phyloP scores from a whole-genome alignment of 2,329 filamentous ascomycete species.

The Cladosporium sp. region DNA sequence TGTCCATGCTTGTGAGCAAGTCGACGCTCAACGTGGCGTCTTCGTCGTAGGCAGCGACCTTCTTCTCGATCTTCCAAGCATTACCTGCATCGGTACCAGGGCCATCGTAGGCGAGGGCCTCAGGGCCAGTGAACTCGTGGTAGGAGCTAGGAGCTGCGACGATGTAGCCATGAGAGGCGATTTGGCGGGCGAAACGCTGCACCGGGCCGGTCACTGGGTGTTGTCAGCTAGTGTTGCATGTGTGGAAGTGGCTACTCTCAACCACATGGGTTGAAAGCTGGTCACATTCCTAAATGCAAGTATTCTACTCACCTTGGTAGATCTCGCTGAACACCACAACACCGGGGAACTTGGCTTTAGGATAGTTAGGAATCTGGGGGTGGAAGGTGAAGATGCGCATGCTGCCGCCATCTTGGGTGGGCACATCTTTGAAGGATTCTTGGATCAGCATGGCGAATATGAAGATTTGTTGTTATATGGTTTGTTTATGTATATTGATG shows the following conservation, averaged over 20 bases:
- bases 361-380: slow-evolving; percentile 80
- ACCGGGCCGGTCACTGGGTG: slow-evolving; percentile 81
- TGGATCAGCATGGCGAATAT: slow-evolving; percentile 58
- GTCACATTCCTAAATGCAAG: not conserved
- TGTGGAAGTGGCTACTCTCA: not conserved
- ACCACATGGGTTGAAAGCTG: not conserved
- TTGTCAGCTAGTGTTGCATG: not conserved
- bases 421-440: slow-evolving; percentile 61
- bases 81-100: slow-evolving; percentile 88
- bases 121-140: slow-evolving; percentile 87
- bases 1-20: slow-evolving; percentile 44
- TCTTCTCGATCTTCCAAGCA: slow-evolving; percentile 78
- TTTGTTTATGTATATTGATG: not conserved
- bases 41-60: slow-evolving; percentile 78
- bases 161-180: slow-evolving; percentile 90
- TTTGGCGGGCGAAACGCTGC: slow-evolving; percentile 84
- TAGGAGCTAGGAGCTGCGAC: slow-evolving; percentile 88
- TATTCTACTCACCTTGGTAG: slow-evolving; percentile 71
- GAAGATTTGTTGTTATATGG: not conserved
- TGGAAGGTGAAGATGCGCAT: slow-evolving; percentile 84
- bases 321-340: slow-evolving; percentile 92
- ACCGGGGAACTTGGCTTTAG: slow-evolving; percentile 84
- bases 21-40: slow-evolving; percentile 50
- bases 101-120: slow-evolving; percentile 80
- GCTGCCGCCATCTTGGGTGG: slow-evolving; percentile 60